phyloP scores from a whole-genome alignment of 768 basidiomycete genomes.

The Podaxis sp. region DNA sequence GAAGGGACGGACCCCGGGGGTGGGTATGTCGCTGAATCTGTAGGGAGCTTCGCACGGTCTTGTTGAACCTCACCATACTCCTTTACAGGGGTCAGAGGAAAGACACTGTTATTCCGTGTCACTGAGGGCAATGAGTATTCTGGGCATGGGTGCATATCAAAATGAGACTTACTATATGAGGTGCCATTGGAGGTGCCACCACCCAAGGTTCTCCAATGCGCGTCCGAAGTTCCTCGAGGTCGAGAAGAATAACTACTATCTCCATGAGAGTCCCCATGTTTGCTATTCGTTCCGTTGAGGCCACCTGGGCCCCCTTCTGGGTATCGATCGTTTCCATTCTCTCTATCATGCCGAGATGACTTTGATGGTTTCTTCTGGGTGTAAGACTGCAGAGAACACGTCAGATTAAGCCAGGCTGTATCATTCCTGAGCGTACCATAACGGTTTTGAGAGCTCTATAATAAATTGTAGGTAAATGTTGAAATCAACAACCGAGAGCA shows the following conservation, averaged over 20 bases:
- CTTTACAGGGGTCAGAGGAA: background rate
- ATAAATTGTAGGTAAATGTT: constrained; percentile 13
- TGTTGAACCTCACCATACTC: background rate
- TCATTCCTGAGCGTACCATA: constrained; percentile 52
- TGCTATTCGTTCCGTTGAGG: constrained; percentile 26
- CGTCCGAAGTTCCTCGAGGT: constrained; percentile 76
- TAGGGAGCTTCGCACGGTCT: constrained; percentile 1
- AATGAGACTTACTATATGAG: constrained; percentile 16
- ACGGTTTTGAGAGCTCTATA: constrained; percentile 76
- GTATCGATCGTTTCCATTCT: constrained; percentile 30
- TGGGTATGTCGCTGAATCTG: background rate
- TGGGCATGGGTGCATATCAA: background rate
- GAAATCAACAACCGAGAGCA: constrained; percentile 16
- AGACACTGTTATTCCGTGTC: background rate
- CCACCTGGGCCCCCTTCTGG: constrained; percentile 25
- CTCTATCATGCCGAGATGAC: constrained; percentile 44
- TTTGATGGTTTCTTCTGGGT: constrained; percentile 74
- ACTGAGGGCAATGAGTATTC: background rate
- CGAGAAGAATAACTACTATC: constrained; percentile 30
- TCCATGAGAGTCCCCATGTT: constrained; percentile 28
- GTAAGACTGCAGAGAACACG: constrained; percentile 54
- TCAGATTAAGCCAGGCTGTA: background rate
- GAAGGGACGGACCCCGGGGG: constrained; percentile 9
- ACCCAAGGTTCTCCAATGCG: constrained; percentile 46
- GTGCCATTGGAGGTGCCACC: constrained; percentile 7